Percentiles rank a stretch among this genome's conserved stretches.
Evolutionary conservation across 2,329 filamentous ascomycete species (phyloP).

Genomic region (Sporothrix sp.): DNA sequence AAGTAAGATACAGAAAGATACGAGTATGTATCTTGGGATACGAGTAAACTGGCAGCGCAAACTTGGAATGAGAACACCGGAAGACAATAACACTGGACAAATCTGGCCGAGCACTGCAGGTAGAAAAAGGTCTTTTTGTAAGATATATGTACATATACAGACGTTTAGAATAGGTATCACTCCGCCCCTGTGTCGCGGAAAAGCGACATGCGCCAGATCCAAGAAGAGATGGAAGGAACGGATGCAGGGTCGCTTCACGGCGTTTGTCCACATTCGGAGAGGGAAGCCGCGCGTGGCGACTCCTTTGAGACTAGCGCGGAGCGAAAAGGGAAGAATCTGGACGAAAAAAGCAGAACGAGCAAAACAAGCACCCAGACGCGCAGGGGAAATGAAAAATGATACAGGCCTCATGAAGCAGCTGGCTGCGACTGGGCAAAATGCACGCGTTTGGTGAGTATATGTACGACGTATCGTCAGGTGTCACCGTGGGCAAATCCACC

Average conservation of each 20-base stretch:
- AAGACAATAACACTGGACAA: not conserved
- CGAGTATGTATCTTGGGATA: too few relatives aligned
- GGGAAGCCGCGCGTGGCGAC: constrained; percentile 7
- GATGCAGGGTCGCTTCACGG: constrained; percentile 1
- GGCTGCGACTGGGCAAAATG: not conserved
- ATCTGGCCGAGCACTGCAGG: not conserved
- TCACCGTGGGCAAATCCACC: too few relatives aligned
- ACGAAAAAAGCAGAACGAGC: constrained; percentile 1
- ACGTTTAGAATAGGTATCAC: too few relatives aligned
- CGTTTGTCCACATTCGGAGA: constrained; percentile 11
- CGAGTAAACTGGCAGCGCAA: too few relatives aligned
- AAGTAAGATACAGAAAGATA: too few relatives aligned
- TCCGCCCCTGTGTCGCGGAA: not conserved
- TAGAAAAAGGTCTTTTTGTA: not conserved
- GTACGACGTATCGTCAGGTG: too few relatives aligned
- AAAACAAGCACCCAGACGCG: not conserved
- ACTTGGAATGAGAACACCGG: too few relatives aligned
- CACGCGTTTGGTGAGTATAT: not conserved
- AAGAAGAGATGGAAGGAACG: not conserved
- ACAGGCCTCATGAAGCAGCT: not conserved
- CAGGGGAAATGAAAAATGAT: not conserved
- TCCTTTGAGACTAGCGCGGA: constrained; percentile 5
- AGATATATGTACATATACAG: too few relatives aligned
- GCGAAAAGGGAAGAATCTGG: constrained; percentile 1
- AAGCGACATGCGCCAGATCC: not conserved